Percentiles rank a stretch among this genome's conserved stretches.
phyloP scores from a whole-genome alignment of 306 rosid genomes.

The Vachellia pachyceras region DNA sequence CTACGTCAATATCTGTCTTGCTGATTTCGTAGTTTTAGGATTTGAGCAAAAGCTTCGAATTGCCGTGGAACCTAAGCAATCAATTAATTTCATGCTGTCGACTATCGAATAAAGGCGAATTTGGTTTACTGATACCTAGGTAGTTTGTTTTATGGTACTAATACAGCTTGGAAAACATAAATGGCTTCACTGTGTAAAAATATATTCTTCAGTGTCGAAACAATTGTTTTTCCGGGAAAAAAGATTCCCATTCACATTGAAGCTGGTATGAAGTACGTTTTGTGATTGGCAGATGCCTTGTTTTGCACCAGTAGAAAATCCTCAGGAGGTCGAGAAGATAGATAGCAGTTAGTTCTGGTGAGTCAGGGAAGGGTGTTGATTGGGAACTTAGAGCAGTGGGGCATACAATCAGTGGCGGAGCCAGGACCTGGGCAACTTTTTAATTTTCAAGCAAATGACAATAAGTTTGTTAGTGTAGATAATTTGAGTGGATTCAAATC shows the following conservation, averaged over 20 bases:
- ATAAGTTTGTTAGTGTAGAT: too few relatives aligned
- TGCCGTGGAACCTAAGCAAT: neutral
- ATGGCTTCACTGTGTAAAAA: neutral
- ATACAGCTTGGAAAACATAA: neutral
- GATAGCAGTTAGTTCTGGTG: neutral
- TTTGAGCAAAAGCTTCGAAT: neutral
- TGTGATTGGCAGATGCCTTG: neutral
- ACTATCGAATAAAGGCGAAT: neutral
- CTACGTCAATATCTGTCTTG: neutral
- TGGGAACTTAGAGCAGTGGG: too few relatives aligned
- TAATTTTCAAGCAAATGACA: too few relatives aligned
- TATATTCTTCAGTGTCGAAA: neutral
- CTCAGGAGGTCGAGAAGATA: neutral
- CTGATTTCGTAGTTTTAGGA: constrained; percentile 17
- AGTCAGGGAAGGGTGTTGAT: neutral
- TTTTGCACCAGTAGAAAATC: neutral
- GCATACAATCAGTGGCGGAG: too few relatives aligned
- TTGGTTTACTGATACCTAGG: neutral
- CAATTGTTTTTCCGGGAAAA: neutral
- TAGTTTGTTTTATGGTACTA: neutral
- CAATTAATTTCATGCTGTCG: neutral
- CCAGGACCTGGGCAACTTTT: too few relatives aligned
- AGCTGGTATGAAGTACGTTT: neutral
- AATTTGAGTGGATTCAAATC: too few relatives aligned
- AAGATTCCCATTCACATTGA: neutral